A percentile compares a stretch with the other conserved stretches of the same genome.
These are phyloP conservation scores for Cairneyella variabilis DNA, from an alignment of 495 filamentous ascomycete species.

Conservation along the genomic window DNA sequence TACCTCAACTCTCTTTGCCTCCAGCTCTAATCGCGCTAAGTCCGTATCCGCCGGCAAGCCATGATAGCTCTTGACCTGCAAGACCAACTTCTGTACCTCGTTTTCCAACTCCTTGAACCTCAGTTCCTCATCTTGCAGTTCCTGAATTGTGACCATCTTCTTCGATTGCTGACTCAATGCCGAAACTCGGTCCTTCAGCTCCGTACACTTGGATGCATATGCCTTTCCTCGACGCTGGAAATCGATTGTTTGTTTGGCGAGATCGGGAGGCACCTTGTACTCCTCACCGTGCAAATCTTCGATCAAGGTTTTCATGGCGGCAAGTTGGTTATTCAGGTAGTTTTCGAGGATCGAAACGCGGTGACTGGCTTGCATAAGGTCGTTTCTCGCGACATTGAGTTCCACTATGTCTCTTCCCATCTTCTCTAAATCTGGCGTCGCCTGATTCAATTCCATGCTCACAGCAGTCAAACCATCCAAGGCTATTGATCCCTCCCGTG, in stretches of 20 bases:
- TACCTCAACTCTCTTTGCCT: conserved; percentile 58
- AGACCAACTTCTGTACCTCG: conserved; percentile 53
- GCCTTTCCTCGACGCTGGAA: conserved; percentile 58
- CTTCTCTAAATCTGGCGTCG: conserved; percentile 30
- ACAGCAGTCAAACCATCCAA: conserved; percentile 39
- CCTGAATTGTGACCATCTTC: conserved; percentile 34
- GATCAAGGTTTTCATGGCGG: conserved; percentile 27
- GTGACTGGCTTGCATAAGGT: conserved; percentile 39
- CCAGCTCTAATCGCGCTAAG: conserved; percentile 61
- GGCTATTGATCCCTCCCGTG: conserved; percentile 40
- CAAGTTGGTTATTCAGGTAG: conserved; percentile 36
- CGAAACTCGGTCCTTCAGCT: conserved; percentile 41
- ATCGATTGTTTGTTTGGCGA: conserved; percentile 57
- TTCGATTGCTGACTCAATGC: conserved; percentile 19
- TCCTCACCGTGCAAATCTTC: conserved; percentile 35
- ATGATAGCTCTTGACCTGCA: conserved; percentile 55
- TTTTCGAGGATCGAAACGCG: conserved; percentile 38
- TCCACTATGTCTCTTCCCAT: conserved; percentile 35
- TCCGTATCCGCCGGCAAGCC: conserved; percentile 67
- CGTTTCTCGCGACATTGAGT: conserved; percentile 32
- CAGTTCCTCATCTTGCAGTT: conserved; percentile 49
- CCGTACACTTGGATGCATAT: conserved; percentile 52
- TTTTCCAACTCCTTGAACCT: conserved; percentile 45
- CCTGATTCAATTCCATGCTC: conserved; percentile 30
- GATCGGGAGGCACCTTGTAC: conserved; percentile 46